These are phyloP conservation scores for Meripilus lineatus DNA, from an alignment of 1,284 basidiomycete species.

Conservation along the genomic window DNA sequence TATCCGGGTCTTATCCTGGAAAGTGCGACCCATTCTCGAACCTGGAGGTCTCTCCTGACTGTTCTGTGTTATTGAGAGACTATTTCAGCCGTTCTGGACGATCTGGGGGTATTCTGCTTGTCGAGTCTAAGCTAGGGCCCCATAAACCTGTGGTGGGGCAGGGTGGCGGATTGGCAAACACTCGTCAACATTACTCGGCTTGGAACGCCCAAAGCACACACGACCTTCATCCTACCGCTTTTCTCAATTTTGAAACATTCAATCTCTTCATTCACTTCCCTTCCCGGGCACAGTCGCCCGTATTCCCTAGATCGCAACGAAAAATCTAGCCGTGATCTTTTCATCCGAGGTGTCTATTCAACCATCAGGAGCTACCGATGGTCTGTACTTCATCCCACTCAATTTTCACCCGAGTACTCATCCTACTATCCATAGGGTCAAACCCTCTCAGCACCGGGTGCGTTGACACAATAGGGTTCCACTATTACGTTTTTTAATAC, in stretches of 20 bases:
- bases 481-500: slow-evolving; percentile 8
- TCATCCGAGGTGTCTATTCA: slow-evolving; percentile 5
- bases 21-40: too few relatives aligned
- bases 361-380: slow-evolving; percentile 6
- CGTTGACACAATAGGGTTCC: slow-evolving; percentile 19
- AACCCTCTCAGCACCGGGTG: slow-evolving; percentile 68
- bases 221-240: slow-evolving; percentile 27
- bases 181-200: too few relatives aligned
- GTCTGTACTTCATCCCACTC: neutral
- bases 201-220: too few relatives aligned
- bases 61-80: too few relatives aligned
- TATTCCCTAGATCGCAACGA: neutral
- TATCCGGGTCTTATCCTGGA: too few relatives aligned
- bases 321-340: slow-evolving; percentile 3
- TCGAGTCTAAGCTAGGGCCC: too few relatives aligned
- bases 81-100: too few relatives aligned
- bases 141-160: too few relatives aligned
- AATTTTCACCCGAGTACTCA: neutral
- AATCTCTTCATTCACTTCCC: neutral
- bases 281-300: neutral
- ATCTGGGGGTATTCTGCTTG: too few relatives aligned
- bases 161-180: too few relatives aligned
- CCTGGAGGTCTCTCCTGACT: too few relatives aligned
- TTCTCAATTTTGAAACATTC: slow-evolving; percentile 8
- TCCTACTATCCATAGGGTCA: slow-evolving; percentile 48